These are phyloP conservation scores for Thymus mandschuricus DNA, from an alignment of 257 asterid genomes.

Conservation along the genomic window DNA sequence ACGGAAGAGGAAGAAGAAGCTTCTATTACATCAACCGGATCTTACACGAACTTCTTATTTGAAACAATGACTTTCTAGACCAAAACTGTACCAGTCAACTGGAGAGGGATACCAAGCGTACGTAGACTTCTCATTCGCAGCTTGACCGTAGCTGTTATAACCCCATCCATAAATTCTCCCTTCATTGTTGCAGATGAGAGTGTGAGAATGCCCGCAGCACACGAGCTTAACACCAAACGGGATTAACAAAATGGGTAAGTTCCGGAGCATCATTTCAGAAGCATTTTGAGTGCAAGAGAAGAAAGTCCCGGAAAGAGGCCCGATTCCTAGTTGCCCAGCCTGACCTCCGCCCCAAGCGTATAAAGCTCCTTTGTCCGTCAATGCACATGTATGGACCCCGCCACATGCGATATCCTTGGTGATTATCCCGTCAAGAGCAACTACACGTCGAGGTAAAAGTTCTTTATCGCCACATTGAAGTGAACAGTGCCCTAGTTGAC, in stretches of 20 bases:
- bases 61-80: neutral
- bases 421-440: constrained; percentile 65
- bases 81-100: constrained; percentile 77
- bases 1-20: constrained; percentile 9
- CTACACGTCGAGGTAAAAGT: constrained; percentile 82
- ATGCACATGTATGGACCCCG: constrained; percentile 91
- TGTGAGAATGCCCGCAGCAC: constrained; percentile 94
- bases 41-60: neutral
- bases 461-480: constrained; percentile 89
- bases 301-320: constrained; percentile 65
- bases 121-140: constrained; percentile 87
- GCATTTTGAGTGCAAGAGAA: constrained; percentile 59
- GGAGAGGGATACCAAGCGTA: constrained; percentile 99
- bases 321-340: constrained; percentile 92
- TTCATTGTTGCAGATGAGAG: constrained; percentile 78
- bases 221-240: constrained; percentile 75
- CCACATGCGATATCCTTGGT: constrained; percentile 82
- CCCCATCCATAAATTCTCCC: constrained; percentile 99
- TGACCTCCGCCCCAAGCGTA: constrained; percentile 98
- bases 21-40: constrained; percentile 2
- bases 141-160: constrained; percentile 96
- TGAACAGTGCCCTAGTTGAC: constrained; percentile 96
- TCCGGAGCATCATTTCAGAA: constrained; percentile 79
- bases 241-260: constrained; percentile 77
- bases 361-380: constrained; percentile 81